Evolutionary conservation across 352 stramenopile genomes (phyloP).

Genomic region (Pythium scleroteichum): DNA sequence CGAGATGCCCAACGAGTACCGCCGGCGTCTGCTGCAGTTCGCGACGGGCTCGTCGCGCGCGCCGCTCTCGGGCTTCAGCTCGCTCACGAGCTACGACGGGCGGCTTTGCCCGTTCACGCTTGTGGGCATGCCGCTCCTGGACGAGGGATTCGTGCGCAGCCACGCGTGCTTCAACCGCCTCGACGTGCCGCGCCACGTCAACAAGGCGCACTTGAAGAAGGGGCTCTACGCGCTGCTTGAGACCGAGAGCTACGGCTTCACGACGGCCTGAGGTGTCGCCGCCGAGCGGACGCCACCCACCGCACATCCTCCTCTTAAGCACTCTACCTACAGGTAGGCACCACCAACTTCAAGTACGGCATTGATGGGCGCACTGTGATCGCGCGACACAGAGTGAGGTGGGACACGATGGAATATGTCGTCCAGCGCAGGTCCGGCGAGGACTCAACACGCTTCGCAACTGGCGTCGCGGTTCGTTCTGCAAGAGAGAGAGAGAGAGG

Average conservation of each 20-base stretch:
- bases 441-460: too few relatives aligned
- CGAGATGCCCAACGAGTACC: constrained; percentile 80
- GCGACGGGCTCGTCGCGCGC: constrained; percentile 79
- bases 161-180: constrained; percentile 83
- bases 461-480: too few relatives aligned
- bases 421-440: too few relatives aligned
- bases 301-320: too few relatives aligned
- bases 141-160: constrained; percentile 35
- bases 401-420: too few relatives aligned
- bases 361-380: too few relatives aligned
- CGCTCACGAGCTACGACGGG: constrained; percentile 82
- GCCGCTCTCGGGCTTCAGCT: constrained; percentile 67
- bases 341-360: too few relatives aligned
- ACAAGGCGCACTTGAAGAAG: constrained; percentile 67
- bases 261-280: constrained; percentile 33
- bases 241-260: constrained; percentile 63
- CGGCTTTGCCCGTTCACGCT: constrained; percentile 76
- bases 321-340: too few relatives aligned
- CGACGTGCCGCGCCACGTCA: constrained; percentile 94
- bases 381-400: too few relatives aligned
- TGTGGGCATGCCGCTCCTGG: constrained; percentile 39
- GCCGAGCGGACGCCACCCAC: too few relatives aligned
- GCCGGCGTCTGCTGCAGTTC: constrained; percentile 74
- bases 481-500: too few relatives aligned
- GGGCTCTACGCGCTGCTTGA: constrained; percentile 49